Base-by-base conservation (phyloP, 306 rosid genomes). In the Vachellia pachyceras region DNA sequence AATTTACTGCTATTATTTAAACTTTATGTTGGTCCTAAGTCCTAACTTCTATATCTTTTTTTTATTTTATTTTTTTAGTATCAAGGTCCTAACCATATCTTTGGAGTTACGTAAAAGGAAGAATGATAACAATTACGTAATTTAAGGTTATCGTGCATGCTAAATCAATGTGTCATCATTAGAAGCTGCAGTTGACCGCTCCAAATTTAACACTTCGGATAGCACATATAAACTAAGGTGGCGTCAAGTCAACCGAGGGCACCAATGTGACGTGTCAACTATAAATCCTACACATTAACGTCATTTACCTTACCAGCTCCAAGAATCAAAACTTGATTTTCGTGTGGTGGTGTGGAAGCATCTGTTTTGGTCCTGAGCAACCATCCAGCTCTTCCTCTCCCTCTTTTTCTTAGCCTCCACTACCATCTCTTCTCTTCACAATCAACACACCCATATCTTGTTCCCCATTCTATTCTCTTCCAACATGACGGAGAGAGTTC, bases 311-410 rank as follows among this genome's bases (percentile, higher is more conserved):
- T 10, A 36, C 77, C 73, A 46, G 69, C 61, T 50, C 61, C 40
- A n/a, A 79, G 79, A 41, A 60, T 7, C 61, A 76, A 18, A 76
- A 20, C 0, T 20, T 4, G 7, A 55, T 55, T n/a, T n/a, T 9
- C 7, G 29, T n/a, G 41, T 75, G 96, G 88, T 88, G 92, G 73
- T 78, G 90, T 84, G 93, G 87, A 84, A 85, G 80, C 90, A 84
- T 82, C 85, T 77, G 77, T 82, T 84, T 78, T 66, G 84, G 82
- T 82, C 84, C 79, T 57, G 11, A 80, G 83, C 70, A 69, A 57
- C 84, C 60, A 66, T 80, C 73, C 23, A 65, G 10, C 87, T 75
- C 83, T 60, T 69, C 15, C 50, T n/a, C 80, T 73, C 81, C 45
- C 76, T 22, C 58, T 22, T 73, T 78, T 73, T 75, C 6, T 55